Evolutionary conservation across 805 yeast species (phyloP).

Genomic region (Komagataella kurtzmanii): DNA sequence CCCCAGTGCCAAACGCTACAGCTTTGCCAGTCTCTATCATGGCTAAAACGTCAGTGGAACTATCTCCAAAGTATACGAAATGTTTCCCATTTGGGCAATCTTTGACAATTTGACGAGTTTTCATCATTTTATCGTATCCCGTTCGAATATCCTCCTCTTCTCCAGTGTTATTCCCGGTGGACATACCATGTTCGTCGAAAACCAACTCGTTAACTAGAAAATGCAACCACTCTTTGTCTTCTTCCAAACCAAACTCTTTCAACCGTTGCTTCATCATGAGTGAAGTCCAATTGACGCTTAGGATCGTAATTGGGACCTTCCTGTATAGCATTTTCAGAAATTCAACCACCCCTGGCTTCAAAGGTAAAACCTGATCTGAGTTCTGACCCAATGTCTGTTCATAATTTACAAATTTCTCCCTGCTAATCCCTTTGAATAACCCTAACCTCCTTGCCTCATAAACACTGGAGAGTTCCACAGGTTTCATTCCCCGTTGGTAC

Average conservation of each 20-base stretch:
- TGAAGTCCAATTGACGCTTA: background rate
- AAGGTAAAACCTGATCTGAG: background rate
- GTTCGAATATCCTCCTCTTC: background rate
- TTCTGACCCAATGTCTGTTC: background rate
- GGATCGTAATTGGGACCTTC: background rate
- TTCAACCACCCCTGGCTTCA: slow-evolving; percentile 1
- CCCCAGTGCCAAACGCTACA: slow-evolving; percentile 8
- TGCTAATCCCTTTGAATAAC: background rate
- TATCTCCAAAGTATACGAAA: slow-evolving; percentile 43
- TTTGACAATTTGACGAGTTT: background rate
- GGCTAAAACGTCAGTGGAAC: slow-evolving; percentile 43
- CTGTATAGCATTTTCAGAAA: background rate
- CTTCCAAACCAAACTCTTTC: background rate
- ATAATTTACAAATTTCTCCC: background rate
- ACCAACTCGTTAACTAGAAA: background rate
- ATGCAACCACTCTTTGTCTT: background rate
- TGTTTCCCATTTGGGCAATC: background rate
- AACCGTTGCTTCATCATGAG: background rate
- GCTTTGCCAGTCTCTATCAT: slow-evolving; percentile 34
- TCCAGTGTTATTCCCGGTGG: background rate
- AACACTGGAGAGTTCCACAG: slow-evolving; percentile 36
- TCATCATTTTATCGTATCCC: background rate
- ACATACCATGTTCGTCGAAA: background rate
- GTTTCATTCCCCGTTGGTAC: slow-evolving; percentile 30
- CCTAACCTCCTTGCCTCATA: background rate